Evolutionary conservation across 2,329 filamentous ascomycete species (phyloP).

Genomic region (Whalleya microplaca): DNA sequence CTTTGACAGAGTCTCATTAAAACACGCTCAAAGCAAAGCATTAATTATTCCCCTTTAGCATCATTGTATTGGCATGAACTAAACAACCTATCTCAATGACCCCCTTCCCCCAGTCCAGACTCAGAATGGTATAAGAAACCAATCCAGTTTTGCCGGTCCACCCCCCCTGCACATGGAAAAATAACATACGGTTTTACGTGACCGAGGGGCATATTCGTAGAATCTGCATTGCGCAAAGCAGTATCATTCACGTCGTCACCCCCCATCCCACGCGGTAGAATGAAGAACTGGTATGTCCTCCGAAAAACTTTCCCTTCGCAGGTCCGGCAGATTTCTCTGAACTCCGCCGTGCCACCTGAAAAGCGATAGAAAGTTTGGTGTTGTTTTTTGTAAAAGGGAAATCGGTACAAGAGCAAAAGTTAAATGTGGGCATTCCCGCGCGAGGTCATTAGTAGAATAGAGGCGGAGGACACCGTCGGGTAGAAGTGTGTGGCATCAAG

Average conservation of each 20-base stretch:
- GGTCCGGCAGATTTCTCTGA: constrained; percentile 28
- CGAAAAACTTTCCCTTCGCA: constrained; percentile 31
- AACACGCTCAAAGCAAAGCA: background rate
- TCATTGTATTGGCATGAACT: constrained; percentile 29
- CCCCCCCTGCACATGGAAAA: constrained; percentile 26
- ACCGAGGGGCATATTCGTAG: constrained; percentile 21
- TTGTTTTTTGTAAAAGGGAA: constrained; percentile 24
- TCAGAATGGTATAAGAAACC: constrained; percentile 26
- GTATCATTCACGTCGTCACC: constrained; percentile 17
- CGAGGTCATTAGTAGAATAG: constrained; percentile 31
- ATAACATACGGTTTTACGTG: constrained; percentile 4
- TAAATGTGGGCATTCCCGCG: constrained; percentile 9
- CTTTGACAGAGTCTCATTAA: background rate
- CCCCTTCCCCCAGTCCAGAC: constrained; percentile 19
- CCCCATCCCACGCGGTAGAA: constrained; percentile 9
- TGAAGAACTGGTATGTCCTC: constrained; percentile 21
- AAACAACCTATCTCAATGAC: constrained; percentile 30
- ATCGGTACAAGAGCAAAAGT: constrained; percentile 34
- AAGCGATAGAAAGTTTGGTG: constrained; percentile 26
- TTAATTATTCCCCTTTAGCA: background rate
- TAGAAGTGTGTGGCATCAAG: constrained; percentile 8
- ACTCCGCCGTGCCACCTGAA: constrained; percentile 25
- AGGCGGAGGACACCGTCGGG: constrained; percentile 9
- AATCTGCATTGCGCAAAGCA: constrained; percentile 11
- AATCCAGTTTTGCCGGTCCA: constrained; percentile 23